phyloP scores from a whole-genome alignment of 495 filamentous ascomycete genomes.

The Talaromyces trachyspermus region DNA sequence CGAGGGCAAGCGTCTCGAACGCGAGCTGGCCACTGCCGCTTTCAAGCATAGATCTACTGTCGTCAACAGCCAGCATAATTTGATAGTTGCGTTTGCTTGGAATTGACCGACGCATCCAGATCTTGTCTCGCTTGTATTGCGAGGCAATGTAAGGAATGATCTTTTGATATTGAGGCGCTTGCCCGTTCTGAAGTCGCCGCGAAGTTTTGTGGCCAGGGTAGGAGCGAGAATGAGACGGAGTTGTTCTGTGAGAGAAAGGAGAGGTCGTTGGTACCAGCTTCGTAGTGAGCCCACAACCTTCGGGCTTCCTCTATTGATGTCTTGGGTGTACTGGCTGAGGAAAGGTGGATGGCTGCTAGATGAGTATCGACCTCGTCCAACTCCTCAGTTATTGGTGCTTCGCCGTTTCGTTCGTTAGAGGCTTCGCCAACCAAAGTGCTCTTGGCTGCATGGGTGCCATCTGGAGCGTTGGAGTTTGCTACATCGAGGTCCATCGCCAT shows the following conservation, averaged over 20 bases:
- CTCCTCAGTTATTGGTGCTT: conserved; percentile 50
- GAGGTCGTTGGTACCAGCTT: conserved; percentile 72
- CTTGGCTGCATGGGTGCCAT: conserved; percentile 25
- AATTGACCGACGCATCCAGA: conserved; percentile 93
- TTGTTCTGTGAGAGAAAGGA: conserved; percentile 87
- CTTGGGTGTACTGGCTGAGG: conserved; percentile 31
- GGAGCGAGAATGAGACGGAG: conserved; percentile 92
- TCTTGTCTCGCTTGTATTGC: conserved; percentile 97
- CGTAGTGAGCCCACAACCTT: conserved; percentile 77
- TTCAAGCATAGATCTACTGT: conserved; percentile 86
- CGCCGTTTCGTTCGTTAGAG: conserved; percentile 30
- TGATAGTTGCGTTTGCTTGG: conserved; percentile 93
- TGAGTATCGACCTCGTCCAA: conserved; percentile 66
- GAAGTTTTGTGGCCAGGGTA: conserved; percentile 90
- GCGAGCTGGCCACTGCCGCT: conserved; percentile 62
- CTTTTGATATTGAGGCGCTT: conserved; percentile 98
- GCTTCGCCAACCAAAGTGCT: conserved; percentile 11
- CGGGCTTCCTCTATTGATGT: conserved; percentile 56
- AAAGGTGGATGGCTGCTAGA: conserved; percentile 64
- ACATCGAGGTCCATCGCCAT: conserved; percentile 39
- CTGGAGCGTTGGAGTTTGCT: conserved; percentile 22
- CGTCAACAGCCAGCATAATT: conserved; percentile 94
- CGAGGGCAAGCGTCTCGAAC: conserved; percentile 85
- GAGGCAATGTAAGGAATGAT: conserved; percentile 99
- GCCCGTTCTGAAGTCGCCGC: conserved; percentile 93